Evolutionary conservation across 2,329 filamentous ascomycete species (phyloP).

Genomic region (Trichoderma sp.): DNA sequence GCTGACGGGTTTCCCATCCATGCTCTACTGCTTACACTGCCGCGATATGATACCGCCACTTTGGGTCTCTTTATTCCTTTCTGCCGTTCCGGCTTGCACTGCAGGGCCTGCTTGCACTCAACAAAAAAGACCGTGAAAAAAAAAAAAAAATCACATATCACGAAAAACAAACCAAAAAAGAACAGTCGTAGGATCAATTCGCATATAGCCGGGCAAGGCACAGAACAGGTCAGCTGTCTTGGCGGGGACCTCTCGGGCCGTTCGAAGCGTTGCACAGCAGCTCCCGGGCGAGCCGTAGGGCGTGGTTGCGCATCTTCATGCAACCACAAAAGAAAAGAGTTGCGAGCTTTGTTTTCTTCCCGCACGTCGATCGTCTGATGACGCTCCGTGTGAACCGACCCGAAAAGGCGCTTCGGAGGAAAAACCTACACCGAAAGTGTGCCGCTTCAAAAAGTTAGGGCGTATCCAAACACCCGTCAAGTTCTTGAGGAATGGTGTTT

Average conservation of each 20-base stretch:
- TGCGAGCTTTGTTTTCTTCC: not conserved
- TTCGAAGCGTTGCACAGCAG: not conserved
- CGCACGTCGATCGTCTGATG: not conserved
- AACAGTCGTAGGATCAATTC: not conserved
- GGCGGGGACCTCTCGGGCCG: not conserved
- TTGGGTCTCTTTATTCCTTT: not conserved
- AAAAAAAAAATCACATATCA: not conserved
- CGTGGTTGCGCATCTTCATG: not conserved
- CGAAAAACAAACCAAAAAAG: not conserved
- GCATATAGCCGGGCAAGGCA: not conserved
- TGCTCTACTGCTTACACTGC: not conserved
- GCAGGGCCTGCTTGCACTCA: not conserved
- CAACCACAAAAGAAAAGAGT: not conserved
- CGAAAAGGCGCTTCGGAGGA: not conserved
- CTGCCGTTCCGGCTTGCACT: not conserved
- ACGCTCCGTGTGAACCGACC: not conserved
- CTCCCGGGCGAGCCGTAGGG: conserved; percentile 9
- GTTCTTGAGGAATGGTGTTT: not conserved
- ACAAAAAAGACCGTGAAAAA: not conserved
- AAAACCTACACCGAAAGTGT: not conserved
- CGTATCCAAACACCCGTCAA: not conserved
- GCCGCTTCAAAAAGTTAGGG: not conserved
- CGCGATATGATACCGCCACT: not conserved
- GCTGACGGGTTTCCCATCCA: conserved; percentile 1
- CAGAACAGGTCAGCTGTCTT: not conserved